Conservation (phyloP, 176 grass and related monocot species). For the Canna indica region DNA sequence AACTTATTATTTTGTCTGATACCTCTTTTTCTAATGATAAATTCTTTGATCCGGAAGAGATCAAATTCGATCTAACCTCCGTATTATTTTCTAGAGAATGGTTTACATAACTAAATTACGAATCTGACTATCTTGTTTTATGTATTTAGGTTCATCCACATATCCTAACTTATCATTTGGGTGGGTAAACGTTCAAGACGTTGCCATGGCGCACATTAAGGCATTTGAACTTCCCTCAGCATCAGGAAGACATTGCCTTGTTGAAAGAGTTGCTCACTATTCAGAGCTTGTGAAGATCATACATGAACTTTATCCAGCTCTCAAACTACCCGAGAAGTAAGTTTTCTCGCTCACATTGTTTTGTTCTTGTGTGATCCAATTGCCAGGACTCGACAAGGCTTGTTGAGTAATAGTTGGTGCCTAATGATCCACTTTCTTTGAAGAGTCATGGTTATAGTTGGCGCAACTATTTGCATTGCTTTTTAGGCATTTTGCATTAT, state of each 20-base stretch:
- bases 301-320: background rate
- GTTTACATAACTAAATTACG: background rate
- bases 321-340: background rate
- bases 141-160: slow-evolving; percentile 2
- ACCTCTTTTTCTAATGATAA: no score
- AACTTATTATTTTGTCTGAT: no score
- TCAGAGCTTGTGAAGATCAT: background rate
- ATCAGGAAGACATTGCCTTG: background rate
- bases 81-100: background rate
- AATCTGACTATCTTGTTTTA: background rate
- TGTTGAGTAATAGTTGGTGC: no score
- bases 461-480: no score
- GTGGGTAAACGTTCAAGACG: background rate
- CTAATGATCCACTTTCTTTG: no score
- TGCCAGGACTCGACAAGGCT: background rate
- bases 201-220: background rate
- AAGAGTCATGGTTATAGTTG: no score
- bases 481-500: no score
- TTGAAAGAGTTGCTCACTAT: background rate
- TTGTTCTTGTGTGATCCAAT: background rate
- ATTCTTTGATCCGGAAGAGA: no score
- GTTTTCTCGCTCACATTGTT: background rate
- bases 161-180: background rate
- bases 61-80: background rate
- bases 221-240: background rate